Base-by-base conservation (phyloP, 2,329 filamentous ascomycete species). In the Coniochaeta sp. region DNA sequence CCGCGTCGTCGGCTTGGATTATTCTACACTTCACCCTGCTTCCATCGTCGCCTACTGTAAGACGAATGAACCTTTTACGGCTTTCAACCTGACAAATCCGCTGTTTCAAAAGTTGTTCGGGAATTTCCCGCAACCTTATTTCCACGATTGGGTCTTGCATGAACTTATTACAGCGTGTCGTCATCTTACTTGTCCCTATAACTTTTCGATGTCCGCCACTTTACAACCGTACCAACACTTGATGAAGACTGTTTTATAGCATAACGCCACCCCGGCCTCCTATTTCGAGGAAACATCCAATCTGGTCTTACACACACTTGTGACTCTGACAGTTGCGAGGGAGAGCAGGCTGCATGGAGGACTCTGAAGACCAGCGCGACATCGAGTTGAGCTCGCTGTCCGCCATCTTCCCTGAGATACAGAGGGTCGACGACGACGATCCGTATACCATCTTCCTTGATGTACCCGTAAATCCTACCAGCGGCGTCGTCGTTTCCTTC, bases 371-470 rank as follows among this genome's bases (percentile, higher is more conserved):
- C 67, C 75, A 78, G 63, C 84, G 86, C 57, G 71, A 77, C 59
- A 75, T 79, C 55, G 86, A 89, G 75, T 76, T 89, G 59, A 80
- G 79, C 66, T 81, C 84, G 16, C 78, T 89, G 60, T 74, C 78
- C 60, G 84, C 85, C 63, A 89, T 89, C 66, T 89, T 82, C 64
- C 86, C 86, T n/a, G 87, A 89, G 71, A 81, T 89, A 16, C 76
- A 76, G 32, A 72, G 74, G 9, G 69, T 77, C 22, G 70, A 76
- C 54, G 68, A 75, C 7, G 66, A 77, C 34, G 73, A 79, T 61
- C 69, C 69, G n/a, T 79, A 80, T 65, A 75, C 74, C 8, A 80
- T 87, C 68, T 75, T 76, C 50, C 78, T 88, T 60, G 81, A 85
- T 52, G 71, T 88, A 19, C 82, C 84, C 3, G 80, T 88, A 44